phyloP scores from a whole-genome alignment of 352 stramenopile species.

The Pythium scleroteichum region DNA sequence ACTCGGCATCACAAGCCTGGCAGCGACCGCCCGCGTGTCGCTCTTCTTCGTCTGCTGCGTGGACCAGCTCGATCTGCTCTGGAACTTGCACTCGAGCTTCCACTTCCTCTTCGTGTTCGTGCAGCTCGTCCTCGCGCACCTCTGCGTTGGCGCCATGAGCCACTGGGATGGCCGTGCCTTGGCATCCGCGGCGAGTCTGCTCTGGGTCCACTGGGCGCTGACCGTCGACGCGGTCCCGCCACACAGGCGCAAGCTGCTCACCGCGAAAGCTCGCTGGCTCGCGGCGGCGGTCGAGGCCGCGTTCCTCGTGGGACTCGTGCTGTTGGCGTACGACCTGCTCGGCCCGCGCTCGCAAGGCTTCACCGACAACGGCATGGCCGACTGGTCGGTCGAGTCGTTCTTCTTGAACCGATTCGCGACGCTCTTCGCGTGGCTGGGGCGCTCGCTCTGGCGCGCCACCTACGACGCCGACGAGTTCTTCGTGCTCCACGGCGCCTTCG shows the following conservation, averaged over 20 bases:
- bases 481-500: constrained; percentile 18
- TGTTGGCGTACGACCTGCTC: constrained; percentile 3
- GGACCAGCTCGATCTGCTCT: constrained; percentile 15
- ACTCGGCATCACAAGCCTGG: neutral
- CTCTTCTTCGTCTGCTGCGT: constrained; percentile 7
- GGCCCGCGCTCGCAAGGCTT: no score
- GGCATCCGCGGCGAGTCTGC: neutral
- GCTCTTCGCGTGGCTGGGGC: constrained; percentile 15
- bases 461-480: constrained; percentile 12
- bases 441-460: constrained; percentile 16
- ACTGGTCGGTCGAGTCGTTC: constrained; percentile 15
- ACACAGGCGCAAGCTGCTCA: neutral
- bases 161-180: constrained; percentile 10
- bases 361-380: neutral
- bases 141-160: constrained; percentile 5
- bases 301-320: neutral
- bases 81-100: constrained; percentile 10
- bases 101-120: constrained; percentile 18
- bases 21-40: neutral
- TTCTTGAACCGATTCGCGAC: constrained; percentile 14
- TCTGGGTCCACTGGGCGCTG: constrained; percentile 31
- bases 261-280: neutral
- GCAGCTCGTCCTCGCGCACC: constrained; percentile 15
- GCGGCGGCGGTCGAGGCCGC: neutral
- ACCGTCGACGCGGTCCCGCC: constrained; percentile 19